Base-by-base conservation (phyloP, 768 basidiomycete species). In the Pleurotus eryngii region DNA sequence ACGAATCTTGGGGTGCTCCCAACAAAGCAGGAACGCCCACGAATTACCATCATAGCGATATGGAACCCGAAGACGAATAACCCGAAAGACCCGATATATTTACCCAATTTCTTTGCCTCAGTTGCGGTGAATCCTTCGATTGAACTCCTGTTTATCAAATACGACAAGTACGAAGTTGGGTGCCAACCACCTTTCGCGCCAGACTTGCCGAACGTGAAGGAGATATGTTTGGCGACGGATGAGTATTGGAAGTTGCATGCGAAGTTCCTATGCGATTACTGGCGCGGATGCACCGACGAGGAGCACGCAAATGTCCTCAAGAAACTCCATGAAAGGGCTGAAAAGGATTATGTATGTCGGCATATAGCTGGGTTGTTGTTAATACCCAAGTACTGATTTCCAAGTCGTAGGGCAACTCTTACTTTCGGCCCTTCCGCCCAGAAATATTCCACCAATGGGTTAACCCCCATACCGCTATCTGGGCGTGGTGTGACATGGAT, bases 401-500 rank as follows among this genome's bases (percentile, higher is more conserved):
- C 20, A 0, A 26, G 24, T 11, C 12, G 4, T 27, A 59, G 58
- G 53, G 45, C 27, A 55, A 59, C 35, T 59, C 58, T 2, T 47
- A 27, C 37, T 59, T 54, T 46, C 50, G 58, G 4, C 51, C 53
- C 15, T 55, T 55, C 37, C 17, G 58, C 18, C 30, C 53, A 27
- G 58, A 40, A 12, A 46, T 59, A 18, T 59, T 59, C 35, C 46
- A 55, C 14, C 24, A 55, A 55, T 59, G 50, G 51, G 56, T 59
- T 24, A 40, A 59, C 42, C 58, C 58, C 4, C 39, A 46, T 8
- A 59, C 58, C 3, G 46, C 14, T n/a, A 50, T 59, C 9, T 59
- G 58, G 58, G 58, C 54, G 14, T 59, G 58, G 58, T 59, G 58
- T 37, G 58, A 59, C 51, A 46, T 59, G 58, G 58, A 59, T 35